phyloP scores from a whole-genome alignment of 2,329 filamentous ascomycete species.

The Exophiala calicioides region DNA sequence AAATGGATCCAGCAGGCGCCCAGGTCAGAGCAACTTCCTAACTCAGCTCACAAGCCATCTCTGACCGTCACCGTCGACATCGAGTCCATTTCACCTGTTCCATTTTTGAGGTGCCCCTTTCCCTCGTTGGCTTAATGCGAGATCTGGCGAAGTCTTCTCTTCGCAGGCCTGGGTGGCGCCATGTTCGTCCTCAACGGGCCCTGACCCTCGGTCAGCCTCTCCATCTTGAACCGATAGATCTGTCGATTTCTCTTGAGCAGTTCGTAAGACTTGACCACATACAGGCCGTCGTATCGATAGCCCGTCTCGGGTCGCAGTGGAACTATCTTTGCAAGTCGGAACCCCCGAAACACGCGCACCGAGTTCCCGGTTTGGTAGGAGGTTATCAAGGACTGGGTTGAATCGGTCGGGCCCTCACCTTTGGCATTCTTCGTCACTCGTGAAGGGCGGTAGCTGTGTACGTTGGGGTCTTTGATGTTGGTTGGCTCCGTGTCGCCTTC shows the following conservation, averaged over 20 bases:
- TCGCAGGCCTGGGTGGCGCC: constrained; percentile 5
- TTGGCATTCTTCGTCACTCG: constrained; percentile 22
- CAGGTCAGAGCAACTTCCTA: too few relatives aligned
- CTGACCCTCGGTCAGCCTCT: constrained; percentile 45
- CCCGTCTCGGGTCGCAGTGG: constrained; percentile 50
- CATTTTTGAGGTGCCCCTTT: not conserved
- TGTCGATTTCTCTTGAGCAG: constrained; percentile 43
- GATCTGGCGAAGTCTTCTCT: too few relatives aligned
- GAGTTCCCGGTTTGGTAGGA: constrained; percentile 40
- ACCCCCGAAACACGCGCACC: constrained; percentile 55
- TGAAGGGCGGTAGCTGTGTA: not conserved
- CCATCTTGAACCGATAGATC: constrained; percentile 52
- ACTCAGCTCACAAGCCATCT: too few relatives aligned
- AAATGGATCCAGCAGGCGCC: too few relatives aligned
- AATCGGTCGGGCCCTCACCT: constrained; percentile 33
- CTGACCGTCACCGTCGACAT: not conserved
- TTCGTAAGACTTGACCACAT: constrained; percentile 46
- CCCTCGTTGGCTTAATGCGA: not conserved
- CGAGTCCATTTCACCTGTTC: not conserved
- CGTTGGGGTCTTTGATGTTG: constrained; percentile 21
- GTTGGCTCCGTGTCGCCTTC: constrained; percentile 28
- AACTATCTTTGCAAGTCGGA: constrained; percentile 36
- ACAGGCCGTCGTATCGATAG: constrained; percentile 61
- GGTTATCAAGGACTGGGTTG: constrained; percentile 48
- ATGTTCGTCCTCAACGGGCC: constrained; percentile 21